Percentiles rank a stretch among this genome's conserved stretches.
These are phyloP conservation scores for Lyophyllum shimeji DNA, from an alignment of 768 basidiomycete genomes.

Conservation along the genomic window DNA sequence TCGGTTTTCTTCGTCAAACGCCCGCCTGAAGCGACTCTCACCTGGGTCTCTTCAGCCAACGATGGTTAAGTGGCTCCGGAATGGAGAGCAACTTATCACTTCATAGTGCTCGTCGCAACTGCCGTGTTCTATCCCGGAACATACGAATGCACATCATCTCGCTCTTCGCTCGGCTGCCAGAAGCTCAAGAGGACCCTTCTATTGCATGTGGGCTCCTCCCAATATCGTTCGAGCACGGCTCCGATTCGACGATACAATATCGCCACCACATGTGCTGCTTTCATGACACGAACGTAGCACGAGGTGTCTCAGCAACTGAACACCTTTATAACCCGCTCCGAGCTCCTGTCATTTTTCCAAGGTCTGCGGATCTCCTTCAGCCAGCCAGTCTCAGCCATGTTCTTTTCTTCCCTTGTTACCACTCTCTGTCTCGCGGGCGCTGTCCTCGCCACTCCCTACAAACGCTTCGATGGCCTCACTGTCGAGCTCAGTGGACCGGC, in stretches of 20 bases:
- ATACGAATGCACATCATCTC: neutral
- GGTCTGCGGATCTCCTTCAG: neutral
- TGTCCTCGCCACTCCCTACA: slow-evolving; percentile 31
- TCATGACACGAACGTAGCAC: neutral
- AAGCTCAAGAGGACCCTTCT: neutral
- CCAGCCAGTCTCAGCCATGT: slow-evolving; percentile 19
- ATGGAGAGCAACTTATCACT: neutral
- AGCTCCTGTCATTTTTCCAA: neutral
- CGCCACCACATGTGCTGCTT: neutral
- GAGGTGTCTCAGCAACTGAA: neutral
- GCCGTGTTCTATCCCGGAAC: neutral
- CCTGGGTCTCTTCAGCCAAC: neutral
- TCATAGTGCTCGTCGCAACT: neutral
- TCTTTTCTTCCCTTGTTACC: slow-evolving; percentile 24
- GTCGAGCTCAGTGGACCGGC: slow-evolving; percentile 30
- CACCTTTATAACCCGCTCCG: neutral
- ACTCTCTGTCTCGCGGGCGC: slow-evolving; percentile 26
- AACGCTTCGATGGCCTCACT: slow-evolving; percentile 28
- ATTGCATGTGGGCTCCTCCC: neutral
- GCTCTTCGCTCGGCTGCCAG: neutral
- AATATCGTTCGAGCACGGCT: neutral
- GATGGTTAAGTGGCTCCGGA: neutral
- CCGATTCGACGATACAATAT: neutral
- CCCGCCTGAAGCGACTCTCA: neutral
- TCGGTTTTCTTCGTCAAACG: neutral